Evolutionary conservation across 352 stramenopile species (phyloP), one percentile per base, ranked within the genome.

Genomic region (Phytophthora macrochlamydospora): DNA sequence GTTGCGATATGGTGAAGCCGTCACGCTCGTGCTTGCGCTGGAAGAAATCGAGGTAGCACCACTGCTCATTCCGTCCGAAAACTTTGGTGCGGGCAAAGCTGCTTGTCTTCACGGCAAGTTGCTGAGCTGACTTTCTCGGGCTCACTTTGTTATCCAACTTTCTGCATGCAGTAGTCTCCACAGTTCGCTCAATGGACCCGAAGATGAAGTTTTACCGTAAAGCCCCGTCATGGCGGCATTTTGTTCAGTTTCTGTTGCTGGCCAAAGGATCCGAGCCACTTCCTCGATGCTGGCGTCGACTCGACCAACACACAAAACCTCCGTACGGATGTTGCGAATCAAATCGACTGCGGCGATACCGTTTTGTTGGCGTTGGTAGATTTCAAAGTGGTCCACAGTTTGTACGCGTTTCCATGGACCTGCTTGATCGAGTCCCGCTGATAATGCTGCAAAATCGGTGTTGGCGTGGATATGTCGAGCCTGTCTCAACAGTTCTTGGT

Each of bases 121-220:
- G 69, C 18, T 65, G 62, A 0, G 37, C 9, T n/a, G 12, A 12
- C 7, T 14, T 2, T 28, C 4, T 24, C 33, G 6, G 35, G 35
- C 8, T 62, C 7, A 28, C 4, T 6, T 30, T 2, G 7, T 48
- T 38, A 5, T 1, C 44, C 2, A 38, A 11, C 56, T 28, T n/a
- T 24, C 45, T 14, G 43, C 42, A 52, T 37, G 38, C 45, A 0
- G 51, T 46, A 32, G 56, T 67, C n/a, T 28, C 31, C 6, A 71
- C 51, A 14, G 62, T 46, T 2, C 68, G 65, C 32, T 71, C 68
- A 32, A 62, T 57, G 24, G 68, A 73, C 1, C 68, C 68, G 5
- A 76, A 76, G 32, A 76, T 73, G 55, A 76, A 76, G 28, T 53
- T 61, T 76, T 69, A 13, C 56, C 62, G 57, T 79, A 73, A 5